phyloP scores from a whole-genome alignment of 192 early-diverging fungal genomes.

The Allomyces macrogynus region DNA sequence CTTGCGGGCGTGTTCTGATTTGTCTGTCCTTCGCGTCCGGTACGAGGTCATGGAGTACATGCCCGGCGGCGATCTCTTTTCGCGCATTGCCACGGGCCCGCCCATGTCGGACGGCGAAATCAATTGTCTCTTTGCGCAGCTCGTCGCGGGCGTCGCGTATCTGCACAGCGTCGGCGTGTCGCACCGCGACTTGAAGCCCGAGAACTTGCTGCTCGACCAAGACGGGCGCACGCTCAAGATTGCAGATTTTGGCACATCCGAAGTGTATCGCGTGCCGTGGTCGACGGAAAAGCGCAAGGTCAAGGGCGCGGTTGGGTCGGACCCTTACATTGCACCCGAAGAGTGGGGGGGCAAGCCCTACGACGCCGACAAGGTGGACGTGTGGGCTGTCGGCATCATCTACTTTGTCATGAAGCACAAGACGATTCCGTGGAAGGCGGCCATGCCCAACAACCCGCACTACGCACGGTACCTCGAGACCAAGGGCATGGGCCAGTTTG shows the following conservation, averaged over 20 bases:
- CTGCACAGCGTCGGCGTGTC: slow-evolving; percentile 30
- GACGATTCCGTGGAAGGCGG: slow-evolving; percentile 23
- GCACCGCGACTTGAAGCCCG: slow-evolving; percentile 30
- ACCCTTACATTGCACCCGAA: slow-evolving; percentile 37
- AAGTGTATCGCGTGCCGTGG: slow-evolving; percentile 16
- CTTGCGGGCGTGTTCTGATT: too few relatives aligned
- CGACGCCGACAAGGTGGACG: slow-evolving; percentile 23
- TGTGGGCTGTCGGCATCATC: slow-evolving; percentile 28
- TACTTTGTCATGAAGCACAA: slow-evolving; percentile 20
- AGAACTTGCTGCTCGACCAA: slow-evolving; percentile 28
- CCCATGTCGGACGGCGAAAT: slow-evolving; percentile 19
- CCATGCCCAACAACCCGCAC: slow-evolving; percentile 14
- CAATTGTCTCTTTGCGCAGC: slow-evolving; percentile 31
- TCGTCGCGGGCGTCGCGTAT: slow-evolving; percentile 23
- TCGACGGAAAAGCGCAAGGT: slow-evolving; percentile 20
- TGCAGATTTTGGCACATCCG: slow-evolving; percentile 29
- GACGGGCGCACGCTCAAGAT: slow-evolving; percentile 24
- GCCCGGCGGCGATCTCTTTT: slow-evolving; percentile 27
- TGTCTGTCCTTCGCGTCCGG: not conserved
- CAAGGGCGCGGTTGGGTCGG: slow-evolving; percentile 23
- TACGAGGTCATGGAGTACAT: slow-evolving; percentile 37
- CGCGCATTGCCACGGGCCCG: slow-evolving; percentile 12
- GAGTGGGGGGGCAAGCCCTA: slow-evolving; percentile 23
- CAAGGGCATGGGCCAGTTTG: slow-evolving; percentile 1
- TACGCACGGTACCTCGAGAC: slow-evolving; percentile 8